Evolutionary conservation across 768 basidiomycete genomes (phyloP), one percentile per base, ranked within the genome.

Genomic region (Tulasnella sp.): DNA sequence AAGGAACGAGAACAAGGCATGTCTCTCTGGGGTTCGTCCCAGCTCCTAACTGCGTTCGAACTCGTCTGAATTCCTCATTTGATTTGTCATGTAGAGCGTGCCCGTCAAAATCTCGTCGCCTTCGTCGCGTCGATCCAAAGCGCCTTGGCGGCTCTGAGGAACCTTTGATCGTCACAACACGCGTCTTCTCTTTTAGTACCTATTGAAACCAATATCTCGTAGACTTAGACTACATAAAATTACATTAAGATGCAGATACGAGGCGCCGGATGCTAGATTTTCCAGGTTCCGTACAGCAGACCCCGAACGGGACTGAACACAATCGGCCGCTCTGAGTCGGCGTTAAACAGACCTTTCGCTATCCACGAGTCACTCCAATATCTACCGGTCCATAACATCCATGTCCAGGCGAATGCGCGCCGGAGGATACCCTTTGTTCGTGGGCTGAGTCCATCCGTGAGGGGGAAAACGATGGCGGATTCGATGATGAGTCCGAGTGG

Each of bases 321-420:
- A 66, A 74, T 59, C 34, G 40, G 66, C 19, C 22, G 17, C 64
- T 74, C 74, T 22, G 74, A 32, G 17, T 59, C 62, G 19, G 44
- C 44, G 62, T 64, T 40, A 16, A 39, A 74, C 26, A 74, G 29
- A 8, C 74, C 73, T 17, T 36, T 62, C 12, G 41, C 59, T n/a
- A 52, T 63, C 74, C 74, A 74, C 5, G 59, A 74, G 52, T 74
- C 73, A n/a, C 37, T 37, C 73, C 73, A 74, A 62, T 64, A 74
- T 6, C 74, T 1, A 9, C 63, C 62, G 19, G 74, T 63, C 29
- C 59, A 73, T n/a, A 74, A 37, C 59, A 74, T 26, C 72, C 72
- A 74, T 12, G 19, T 47, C 74, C 63, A 65, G 3, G 72, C 59
- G 29, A 63, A 74, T 34, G 26, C 63, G 26, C 73, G 41, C 9